Evolutionary conservation across 495 filamentous ascomycete genomes (phyloP).

Genomic region (Xeromyces bisporus): DNA sequence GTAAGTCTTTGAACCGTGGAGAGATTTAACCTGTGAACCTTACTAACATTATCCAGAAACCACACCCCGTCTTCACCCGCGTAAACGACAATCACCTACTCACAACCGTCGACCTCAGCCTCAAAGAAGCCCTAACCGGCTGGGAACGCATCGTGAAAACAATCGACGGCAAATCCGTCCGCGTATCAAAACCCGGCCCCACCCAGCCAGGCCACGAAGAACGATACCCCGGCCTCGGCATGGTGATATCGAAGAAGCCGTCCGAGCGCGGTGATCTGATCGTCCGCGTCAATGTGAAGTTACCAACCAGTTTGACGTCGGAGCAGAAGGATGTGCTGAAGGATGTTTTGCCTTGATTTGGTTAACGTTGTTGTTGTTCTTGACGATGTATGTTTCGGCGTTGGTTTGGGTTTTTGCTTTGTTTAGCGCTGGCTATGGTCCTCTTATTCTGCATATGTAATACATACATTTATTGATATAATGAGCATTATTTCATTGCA

Average conservation of each 20-base stretch:
- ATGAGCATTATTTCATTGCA: too few species aligned
- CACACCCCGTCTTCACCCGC: slow-evolving; percentile 64
- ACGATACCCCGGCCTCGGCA: slow-evolving; percentile 67
- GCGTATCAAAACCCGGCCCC: slow-evolving; percentile 58
- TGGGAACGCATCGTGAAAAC: slow-evolving; percentile 85
- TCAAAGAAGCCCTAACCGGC: slow-evolving; percentile 96
- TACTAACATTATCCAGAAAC: slow-evolving; percentile 42
- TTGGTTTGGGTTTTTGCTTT: too few species aligned
- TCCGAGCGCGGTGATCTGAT: slow-evolving; percentile 71
- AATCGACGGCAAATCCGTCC: slow-evolving; percentile 75
- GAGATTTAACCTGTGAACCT: neutral
- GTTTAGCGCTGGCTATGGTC: too few species aligned
- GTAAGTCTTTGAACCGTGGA: too few species aligned
- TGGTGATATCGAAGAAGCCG: slow-evolving; percentile 83
- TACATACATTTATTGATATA: too few species aligned
- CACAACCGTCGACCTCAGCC: slow-evolving; percentile 54
- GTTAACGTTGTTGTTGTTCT: too few species aligned
- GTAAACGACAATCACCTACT: slow-evolving; percentile 76
- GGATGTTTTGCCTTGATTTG: slow-evolving; percentile 46
- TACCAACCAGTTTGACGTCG: slow-evolving; percentile 57
- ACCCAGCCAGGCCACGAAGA: slow-evolving; percentile 70
- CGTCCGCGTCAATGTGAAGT: slow-evolving; percentile 80
- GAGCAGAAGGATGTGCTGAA: slow-evolving; percentile 63
- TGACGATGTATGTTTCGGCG: too few species aligned
- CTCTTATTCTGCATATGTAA: too few species aligned